Base-by-base conservation (phyloP, 2,329 filamentous ascomycete genomes). In the Colletotrichum paranaense region DNA sequence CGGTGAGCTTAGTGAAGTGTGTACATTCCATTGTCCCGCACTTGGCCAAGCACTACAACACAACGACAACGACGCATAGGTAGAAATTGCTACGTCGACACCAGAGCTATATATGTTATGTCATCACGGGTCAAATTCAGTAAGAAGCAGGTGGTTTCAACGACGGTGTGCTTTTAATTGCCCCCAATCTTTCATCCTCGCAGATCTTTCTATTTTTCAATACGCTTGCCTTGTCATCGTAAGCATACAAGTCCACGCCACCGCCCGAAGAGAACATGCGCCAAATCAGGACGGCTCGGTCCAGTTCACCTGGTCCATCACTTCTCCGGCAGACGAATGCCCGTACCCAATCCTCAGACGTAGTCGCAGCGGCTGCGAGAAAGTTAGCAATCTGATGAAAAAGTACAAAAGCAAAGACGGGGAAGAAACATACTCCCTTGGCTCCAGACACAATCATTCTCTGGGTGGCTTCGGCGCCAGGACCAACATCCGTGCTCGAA, bases 221-320 rank as follows among this genome's bases (percentile, higher is more conserved):
- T 42, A 69, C 70, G 53, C 60, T 65, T 70, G 67, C 56, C 71
- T 72, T 70, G 71, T 57, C 46, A 64, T 62, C 49, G 57, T 62
- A 70, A 70, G 30, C 65, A 42, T 52, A 65, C 70, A 65, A 28
- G 26, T 52, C 58, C 56, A 16, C 55, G 56, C 26, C 53, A 30
- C 19, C 19, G 3, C 24, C 46, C 49, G 28, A 28, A 49, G n/a
- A 26, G n/a, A 56, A 56, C 28, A 6, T 35, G 16, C 52, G 28
- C 19, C 55, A 32, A 42, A 60, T 80, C 70, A 86, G 64, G 84
- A 87, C 68, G 95, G 92, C 84, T 99, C 97, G 35, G 94, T 92
- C 97, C 97, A 99, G 85, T 98, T 97, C 72, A 98, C 95, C 84
- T 98, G 95, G 80, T 99, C 97, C 81, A 93, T 93, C 22, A 97